Conservation (phyloP, 2,329 filamentous ascomycete genomes). For the Ustilaginoidea virens region DNA sequence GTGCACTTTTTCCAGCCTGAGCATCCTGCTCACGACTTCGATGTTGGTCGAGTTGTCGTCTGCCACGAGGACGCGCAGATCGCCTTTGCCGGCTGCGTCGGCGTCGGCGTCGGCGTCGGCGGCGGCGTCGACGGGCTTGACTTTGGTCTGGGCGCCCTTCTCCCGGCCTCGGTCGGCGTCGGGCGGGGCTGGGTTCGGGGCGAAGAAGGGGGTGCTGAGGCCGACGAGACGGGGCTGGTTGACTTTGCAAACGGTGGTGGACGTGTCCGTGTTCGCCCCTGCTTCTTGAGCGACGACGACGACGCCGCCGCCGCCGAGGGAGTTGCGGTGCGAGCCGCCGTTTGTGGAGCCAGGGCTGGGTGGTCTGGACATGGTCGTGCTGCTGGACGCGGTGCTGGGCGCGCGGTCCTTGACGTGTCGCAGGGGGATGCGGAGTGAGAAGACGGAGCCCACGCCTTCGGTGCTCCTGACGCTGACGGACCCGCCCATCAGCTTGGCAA, state of each 20-base stretch:
- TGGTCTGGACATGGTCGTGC: conserved; percentile 32
- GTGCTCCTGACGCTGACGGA: conserved; percentile 56
- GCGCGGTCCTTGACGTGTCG: conserved; percentile 51
- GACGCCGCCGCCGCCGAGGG: conserved; percentile 9
- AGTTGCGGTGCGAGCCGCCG: conserved; percentile 19
- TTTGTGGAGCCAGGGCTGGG: conserved; percentile 29
- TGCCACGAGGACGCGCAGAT: conserved; percentile 70
- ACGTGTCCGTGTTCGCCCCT: conserved; percentile 5
- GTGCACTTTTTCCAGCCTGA: conserved; percentile 65
- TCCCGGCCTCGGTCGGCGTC: conserved; percentile 40
- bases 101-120: conserved; percentile 34
- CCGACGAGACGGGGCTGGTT: conserved; percentile 67
- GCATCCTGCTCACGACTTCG: conserved; percentile 43
- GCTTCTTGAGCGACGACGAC: conserved; percentile 7
- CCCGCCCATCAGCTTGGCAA: conserved; percentile 72
- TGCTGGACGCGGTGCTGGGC: conserved; percentile 39
- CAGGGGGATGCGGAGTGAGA: conserved; percentile 70
- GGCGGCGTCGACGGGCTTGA: conserved; percentile 40
- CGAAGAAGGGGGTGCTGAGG: conserved; percentile 70
- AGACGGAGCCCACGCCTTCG: conserved; percentile 60
- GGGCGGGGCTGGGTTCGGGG: conserved; percentile 21
- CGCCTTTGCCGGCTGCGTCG: conserved; percentile 28
- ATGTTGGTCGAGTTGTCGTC: conserved; percentile 50
- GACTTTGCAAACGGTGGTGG: conserved; percentile 7
- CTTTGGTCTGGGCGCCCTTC: conserved; percentile 48